Conservation (phyloP, 2,329 filamentous ascomycete genomes). For the Clathrospora elynae region DNA sequence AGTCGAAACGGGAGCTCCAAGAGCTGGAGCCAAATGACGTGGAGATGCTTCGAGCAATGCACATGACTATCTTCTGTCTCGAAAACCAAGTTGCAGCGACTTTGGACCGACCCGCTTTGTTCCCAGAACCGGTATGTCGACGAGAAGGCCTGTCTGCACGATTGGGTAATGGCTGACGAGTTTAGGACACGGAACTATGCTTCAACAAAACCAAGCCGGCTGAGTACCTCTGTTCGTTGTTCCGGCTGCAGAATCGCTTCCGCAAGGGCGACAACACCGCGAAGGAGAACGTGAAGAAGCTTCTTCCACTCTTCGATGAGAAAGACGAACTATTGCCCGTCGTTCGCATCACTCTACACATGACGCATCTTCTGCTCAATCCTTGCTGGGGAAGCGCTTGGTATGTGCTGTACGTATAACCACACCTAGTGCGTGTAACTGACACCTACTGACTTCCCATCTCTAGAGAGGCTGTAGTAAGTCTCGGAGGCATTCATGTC, state of each 20-base stretch:
- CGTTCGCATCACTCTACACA: conserved; percentile 38
- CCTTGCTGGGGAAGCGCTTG: conserved; percentile 43
- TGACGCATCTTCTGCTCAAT: conserved; percentile 41
- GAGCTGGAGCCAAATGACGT: conserved; percentile 31
- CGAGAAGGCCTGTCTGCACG: too few species aligned
- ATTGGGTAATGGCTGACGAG: conserved; percentile 11
- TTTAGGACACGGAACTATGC: conserved; percentile 33
- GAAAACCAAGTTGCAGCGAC: conserved; percentile 46
- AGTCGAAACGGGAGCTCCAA: conserved; percentile 34
- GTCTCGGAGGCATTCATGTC: conserved; percentile 37
- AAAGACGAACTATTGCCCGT: conserved; percentile 31
- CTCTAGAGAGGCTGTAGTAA: conserved; percentile 40
- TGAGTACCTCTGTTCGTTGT: conserved; percentile 44
- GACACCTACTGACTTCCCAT: conserved; percentile 3
- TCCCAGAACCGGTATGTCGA: conserved; percentile 41
- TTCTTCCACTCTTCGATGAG: conserved; percentile 36
- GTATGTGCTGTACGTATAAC: conserved; percentile 23
- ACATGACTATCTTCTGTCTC: conserved; percentile 44
- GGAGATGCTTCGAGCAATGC: conserved; percentile 37
- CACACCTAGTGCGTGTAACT: background rate
- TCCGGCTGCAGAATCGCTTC: conserved; percentile 43
- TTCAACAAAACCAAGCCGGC: conserved; percentile 37
- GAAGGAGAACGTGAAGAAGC: conserved; percentile 28
- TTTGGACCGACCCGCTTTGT: conserved; percentile 42
- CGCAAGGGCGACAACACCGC: conserved; percentile 36